Evolutionary conservation across 371 early-diverging fungal genomes (phyloP).

Genomic region (Modicella reniformis): DNA sequence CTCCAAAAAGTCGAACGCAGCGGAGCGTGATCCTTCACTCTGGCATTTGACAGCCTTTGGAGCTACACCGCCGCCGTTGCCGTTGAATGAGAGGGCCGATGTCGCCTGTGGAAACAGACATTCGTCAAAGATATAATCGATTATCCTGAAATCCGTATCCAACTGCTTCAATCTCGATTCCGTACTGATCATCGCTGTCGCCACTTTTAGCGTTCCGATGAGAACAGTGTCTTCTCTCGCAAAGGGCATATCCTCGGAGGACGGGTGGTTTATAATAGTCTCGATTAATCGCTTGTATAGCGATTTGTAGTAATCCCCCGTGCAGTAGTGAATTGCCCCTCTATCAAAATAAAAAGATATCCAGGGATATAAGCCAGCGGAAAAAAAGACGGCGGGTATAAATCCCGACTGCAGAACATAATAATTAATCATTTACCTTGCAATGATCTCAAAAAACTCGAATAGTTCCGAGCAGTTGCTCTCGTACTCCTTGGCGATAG

Average conservation of each 20-base stretch:
- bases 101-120: constrained; percentile 36
- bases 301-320: constrained; percentile 22
- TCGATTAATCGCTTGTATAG: constrained; percentile 40
- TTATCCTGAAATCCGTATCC: constrained; percentile 17
- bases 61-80: neutral
- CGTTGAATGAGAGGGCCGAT: too few relatives aligned
- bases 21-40: constrained; percentile 46
- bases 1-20: constrained; percentile 55
- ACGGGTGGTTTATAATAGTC: constrained; percentile 49
- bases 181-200: constrained; percentile 48
- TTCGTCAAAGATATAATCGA: constrained; percentile 47
- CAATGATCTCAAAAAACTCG: constrained; percentile 51
- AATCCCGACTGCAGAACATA: too few relatives aligned
- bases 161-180: constrained; percentile 24
- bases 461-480: constrained; percentile 56
- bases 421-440: constrained; percentile 28
- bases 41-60: constrained; percentile 33
- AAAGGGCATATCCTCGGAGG: constrained; percentile 45
- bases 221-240: constrained; percentile 53
- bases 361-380: too few relatives aligned
- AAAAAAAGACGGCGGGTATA: too few relatives aligned
- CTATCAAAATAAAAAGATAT: too few relatives aligned
- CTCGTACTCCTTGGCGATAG: constrained; percentile 52
- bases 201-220: constrained; percentile 55
- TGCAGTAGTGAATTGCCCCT: constrained; percentile 30